A percentile compares a stretch with the other conserved stretches of the same genome.
phyloP scores from a whole-genome alignment of 805 yeast species.

The Kodamaea kaohsiungensis region DNA sequence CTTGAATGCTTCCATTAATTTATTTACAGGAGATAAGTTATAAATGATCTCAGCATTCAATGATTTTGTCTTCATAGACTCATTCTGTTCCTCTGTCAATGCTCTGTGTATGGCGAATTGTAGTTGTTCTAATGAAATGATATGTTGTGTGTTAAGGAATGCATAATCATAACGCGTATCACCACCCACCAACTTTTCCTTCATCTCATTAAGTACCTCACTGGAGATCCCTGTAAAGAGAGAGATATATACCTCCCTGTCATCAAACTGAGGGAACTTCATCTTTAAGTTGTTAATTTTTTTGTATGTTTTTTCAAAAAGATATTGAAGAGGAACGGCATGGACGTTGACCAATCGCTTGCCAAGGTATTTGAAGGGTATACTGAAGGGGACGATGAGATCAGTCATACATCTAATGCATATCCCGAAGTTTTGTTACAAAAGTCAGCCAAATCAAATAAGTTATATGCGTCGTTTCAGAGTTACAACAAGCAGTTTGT shows the following conservation, averaged over 20 bases:
- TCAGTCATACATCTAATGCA: not conserved
- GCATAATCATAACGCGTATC: slow-evolving; percentile 58
- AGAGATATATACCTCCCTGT: slow-evolving; percentile 36
- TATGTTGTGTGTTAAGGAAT: slow-evolving; percentile 58
- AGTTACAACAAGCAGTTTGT: slow-evolving; percentile 37
- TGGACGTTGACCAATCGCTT: not conserved
- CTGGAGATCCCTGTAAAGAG: slow-evolving; percentile 50
- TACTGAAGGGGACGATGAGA: not conserved
- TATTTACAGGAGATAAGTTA: slow-evolving; percentile 68
- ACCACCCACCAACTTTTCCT: slow-evolving; percentile 44
- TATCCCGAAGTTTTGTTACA: slow-evolving; percentile 41
- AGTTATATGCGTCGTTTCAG: slow-evolving; percentile 35
- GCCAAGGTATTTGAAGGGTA: slow-evolving; percentile 5
- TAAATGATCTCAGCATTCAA: slow-evolving; percentile 73
- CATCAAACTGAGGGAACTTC: slow-evolving; percentile 50
- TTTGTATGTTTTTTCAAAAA: not conserved
- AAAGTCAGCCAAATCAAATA: slow-evolving; percentile 27
- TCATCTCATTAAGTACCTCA: slow-evolving; percentile 39
- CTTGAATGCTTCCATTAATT: slow-evolving; percentile 69
- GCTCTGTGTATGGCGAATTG: slow-evolving; percentile 62
- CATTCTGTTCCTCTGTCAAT: slow-evolving; percentile 49
- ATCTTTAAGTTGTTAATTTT: slow-evolving; percentile 2
- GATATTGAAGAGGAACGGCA: not conserved
- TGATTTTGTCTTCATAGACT: slow-evolving; percentile 58
- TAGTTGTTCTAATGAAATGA: slow-evolving; percentile 64